Percentiles rank a stretch among this genome's conserved stretches.
Evolutionary conservation across 352 stramenopile genomes (phyloP).

Genomic region (Globisporangium acanthophoron): DNA sequence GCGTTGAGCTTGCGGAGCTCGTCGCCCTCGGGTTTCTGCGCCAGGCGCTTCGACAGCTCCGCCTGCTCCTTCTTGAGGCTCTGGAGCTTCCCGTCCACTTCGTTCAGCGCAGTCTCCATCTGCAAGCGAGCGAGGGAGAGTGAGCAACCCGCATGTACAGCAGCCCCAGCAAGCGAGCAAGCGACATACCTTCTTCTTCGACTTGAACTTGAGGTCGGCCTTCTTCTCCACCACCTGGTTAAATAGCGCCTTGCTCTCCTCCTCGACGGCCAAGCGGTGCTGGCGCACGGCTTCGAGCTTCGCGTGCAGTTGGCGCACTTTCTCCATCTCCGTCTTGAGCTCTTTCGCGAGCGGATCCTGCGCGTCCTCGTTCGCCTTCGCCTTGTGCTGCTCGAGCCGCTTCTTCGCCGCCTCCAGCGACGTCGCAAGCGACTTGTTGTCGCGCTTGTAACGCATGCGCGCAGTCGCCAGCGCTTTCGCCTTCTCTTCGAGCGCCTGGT

Average conservation of each 20-base stretch:
- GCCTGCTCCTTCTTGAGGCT: conserved; percentile 79
- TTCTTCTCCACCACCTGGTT: conserved; percentile 89
- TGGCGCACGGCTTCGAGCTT: conserved; percentile 84
- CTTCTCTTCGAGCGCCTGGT: conserved; percentile 84
- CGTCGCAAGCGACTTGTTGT: conserved; percentile 75
- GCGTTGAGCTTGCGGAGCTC: conserved; percentile 80
- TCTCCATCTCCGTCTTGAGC: conserved; percentile 83
- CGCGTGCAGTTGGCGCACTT: conserved; percentile 73
- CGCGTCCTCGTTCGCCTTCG: conserved; percentile 61
- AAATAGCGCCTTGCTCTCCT: conserved; percentile 88
- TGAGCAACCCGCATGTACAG: neutral
- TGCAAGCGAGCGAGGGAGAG: neutral
- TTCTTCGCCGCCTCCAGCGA: conserved; percentile 82
- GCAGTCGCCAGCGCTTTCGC: conserved; percentile 80
- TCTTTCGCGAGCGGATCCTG: conserved; percentile 79
- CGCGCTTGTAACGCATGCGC: conserved; percentile 86
- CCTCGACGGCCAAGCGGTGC: conserved; percentile 80
- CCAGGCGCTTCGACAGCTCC: conserved; percentile 66
- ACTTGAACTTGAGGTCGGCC: conserved; percentile 86
- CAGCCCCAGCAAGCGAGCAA: neutral
- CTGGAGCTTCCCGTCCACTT: conserved; percentile 78
- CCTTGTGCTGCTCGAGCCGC: conserved; percentile 73
- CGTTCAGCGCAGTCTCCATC: conserved; percentile 77
- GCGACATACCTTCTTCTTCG: conserved; percentile 65
- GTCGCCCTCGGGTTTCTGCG: conserved; percentile 70